phyloP scores from a whole-genome alignment of 345 rosid genomes.

The Geranium rotundifolium region DNA sequence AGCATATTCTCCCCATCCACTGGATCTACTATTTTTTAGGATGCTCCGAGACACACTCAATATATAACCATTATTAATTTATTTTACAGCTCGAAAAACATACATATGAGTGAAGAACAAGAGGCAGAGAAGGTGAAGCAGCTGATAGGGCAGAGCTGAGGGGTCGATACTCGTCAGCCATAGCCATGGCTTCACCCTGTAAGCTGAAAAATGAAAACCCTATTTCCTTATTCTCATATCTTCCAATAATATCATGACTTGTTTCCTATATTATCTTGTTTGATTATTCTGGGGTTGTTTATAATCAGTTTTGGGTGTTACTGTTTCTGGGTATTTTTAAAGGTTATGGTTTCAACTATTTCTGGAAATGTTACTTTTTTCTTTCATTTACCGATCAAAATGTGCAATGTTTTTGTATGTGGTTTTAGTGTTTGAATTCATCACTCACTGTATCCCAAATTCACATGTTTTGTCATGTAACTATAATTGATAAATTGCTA shows the following conservation, averaged over 20 bases:
- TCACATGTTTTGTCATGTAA: neutral
- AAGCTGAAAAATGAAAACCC: neutral
- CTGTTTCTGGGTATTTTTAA: neutral
- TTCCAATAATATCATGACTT: neutral
- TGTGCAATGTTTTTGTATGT: too few relatives aligned
- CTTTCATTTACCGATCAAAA: too few relatives aligned
- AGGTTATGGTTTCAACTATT: neutral
- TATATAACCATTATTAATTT: neutral
- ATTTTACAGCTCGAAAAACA: too few relatives aligned
- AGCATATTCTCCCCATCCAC: neutral
- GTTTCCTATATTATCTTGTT: neutral
- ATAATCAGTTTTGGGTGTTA: neutral
- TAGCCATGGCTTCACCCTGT: neutral
- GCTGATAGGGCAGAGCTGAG: neutral
- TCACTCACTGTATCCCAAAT: too few relatives aligned
- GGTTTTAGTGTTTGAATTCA: too few relatives aligned
- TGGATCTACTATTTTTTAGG: too few relatives aligned
- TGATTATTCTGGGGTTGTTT: neutral
- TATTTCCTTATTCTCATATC: neutral
- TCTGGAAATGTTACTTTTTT: neutral
- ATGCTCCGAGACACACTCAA: neutral
- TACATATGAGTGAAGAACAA: too few relatives aligned
- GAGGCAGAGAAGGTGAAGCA: neutral
- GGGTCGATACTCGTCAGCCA: neutral
- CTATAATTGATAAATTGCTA: too few relatives aligned